phyloP scores from a whole-genome alignment of 768 basidiomycete species.

The Sporobolomyces phaffii region DNA sequence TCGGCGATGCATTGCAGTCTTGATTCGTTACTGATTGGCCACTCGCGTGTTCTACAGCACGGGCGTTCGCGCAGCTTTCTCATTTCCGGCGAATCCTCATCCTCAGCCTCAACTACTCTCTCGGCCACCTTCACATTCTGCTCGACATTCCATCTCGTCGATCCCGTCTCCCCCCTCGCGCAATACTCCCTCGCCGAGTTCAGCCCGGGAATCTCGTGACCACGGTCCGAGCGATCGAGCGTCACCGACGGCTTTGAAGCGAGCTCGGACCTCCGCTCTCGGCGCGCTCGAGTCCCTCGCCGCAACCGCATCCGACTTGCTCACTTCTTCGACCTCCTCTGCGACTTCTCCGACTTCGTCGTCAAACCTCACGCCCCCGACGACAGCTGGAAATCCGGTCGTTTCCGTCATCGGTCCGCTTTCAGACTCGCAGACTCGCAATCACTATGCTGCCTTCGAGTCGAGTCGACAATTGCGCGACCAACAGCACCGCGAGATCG shows the following conservation, averaged over 20 bases:
- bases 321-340: neutral
- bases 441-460: neutral
- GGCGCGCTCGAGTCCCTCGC: constrained; percentile 23
- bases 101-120: constrained; percentile 3
- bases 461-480: neutral
- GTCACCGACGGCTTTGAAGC: constrained; percentile 5
- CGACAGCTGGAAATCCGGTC: neutral
- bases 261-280: neutral
- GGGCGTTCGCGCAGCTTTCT: neutral
- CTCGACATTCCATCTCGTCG: neutral
- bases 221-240: neutral
- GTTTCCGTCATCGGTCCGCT: neutral
- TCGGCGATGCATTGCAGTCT: neutral
- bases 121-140: neutral
- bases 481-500: constrained; percentile 14
- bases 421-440: neutral
- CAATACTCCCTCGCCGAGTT: neutral
- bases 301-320: neutral
- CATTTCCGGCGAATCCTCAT: constrained; percentile 9
- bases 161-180: neutral
- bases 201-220: neutral
- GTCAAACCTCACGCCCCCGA: neutral
- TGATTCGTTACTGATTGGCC: neutral
- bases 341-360: neutral
- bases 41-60: neutral